Percentiles rank a stretch among this genome's conserved stretches.
Conservation (phyloP, 1,139 yeast species). For the Debaryomycetaceae sp. region DNA sequence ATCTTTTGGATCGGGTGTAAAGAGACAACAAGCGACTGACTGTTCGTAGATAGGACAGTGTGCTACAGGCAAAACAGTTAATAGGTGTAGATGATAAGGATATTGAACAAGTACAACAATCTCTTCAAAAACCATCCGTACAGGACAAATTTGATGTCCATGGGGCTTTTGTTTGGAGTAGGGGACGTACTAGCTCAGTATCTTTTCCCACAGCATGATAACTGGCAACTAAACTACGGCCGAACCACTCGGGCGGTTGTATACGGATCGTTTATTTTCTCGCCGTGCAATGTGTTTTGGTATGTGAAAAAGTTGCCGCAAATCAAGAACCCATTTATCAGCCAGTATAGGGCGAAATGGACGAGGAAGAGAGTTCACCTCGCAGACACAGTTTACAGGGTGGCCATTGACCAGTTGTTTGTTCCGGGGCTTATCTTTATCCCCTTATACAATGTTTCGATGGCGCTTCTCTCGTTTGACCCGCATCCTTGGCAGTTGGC, state of each 20-base stretch:
- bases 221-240: constrained; percentile 13
- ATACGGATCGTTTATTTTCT: constrained; percentile 76
- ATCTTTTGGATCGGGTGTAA: too few relatives aligned
- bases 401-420: constrained; percentile 35
- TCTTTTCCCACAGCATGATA: constrained; percentile 39
- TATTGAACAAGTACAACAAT: constrained; percentile 37
- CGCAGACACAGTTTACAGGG: constrained; percentile 36
- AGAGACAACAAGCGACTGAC: too few relatives aligned
- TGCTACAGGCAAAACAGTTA: neutral
- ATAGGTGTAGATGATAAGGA: constrained; percentile 2
- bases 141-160: constrained; percentile 51
- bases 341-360: constrained; percentile 9
- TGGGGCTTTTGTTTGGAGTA: constrained; percentile 63
- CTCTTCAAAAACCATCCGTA: constrained; percentile 48
- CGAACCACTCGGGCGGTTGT: constrained; percentile 64
- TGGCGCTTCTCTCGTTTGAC: constrained; percentile 37
- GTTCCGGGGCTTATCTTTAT: constrained; percentile 40
- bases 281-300: constrained; percentile 74
- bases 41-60: neutral
- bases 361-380: constrained; percentile 17
- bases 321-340: constrained; percentile 41
- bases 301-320: constrained; percentile 54
- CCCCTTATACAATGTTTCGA: constrained; percentile 42
- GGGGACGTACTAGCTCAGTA: constrained; percentile 77
- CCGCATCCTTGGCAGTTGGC: constrained; percentile 35